Base-by-base conservation (phyloP, 805 yeast genomes). In the Zygosaccharomyces kombuchaensis region DNA sequence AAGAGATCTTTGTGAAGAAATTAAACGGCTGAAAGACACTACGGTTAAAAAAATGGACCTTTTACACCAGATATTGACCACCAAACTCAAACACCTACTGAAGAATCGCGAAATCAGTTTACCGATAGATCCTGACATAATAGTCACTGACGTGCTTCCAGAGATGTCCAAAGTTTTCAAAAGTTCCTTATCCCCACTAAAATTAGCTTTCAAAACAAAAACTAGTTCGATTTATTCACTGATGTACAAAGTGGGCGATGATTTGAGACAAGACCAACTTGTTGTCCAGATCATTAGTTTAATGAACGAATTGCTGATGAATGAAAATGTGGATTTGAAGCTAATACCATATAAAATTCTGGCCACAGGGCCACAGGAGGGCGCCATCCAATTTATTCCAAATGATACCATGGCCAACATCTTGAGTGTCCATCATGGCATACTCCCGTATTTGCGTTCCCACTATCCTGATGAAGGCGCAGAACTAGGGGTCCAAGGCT, bases 241-340 rank as follows among this genome's bases (percentile, higher is more conserved):
- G 30, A 91, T 93, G 84, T 91, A 88, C 68, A 93, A 93, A 65
- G 85, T 86, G 41, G 99, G 99, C 10, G 99, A 72, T 64, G 99
- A 93, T 62, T 72, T 93, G 41, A 73, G 98, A 48, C 99, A 93
- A 65, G 99, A 93, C 70, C 99, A 93, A 65, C 75, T 93, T 52
- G 95, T 93, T n/a, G 85, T 89, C 40, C 99, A 93, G 65, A 87
- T 93, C 50, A 87, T 93, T 46, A 77, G 83, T 46, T 70, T 93
- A 48, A 93, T 93, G 96, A 96, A 93, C 62, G 87, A 81, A 60
- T 75, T 93, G 36, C 68, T 93, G 43, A 80, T 84, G 51, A 86
- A 87, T 61, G 99, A 93, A 60, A 93, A 93, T 60, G 80, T 93
- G 46, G 96, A 93, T 63, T 71, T 93, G 60, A 80, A 79, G 60